Base-by-base conservation (phyloP, 345 rosid genomes). In the Pelargonium nanum region DNA sequence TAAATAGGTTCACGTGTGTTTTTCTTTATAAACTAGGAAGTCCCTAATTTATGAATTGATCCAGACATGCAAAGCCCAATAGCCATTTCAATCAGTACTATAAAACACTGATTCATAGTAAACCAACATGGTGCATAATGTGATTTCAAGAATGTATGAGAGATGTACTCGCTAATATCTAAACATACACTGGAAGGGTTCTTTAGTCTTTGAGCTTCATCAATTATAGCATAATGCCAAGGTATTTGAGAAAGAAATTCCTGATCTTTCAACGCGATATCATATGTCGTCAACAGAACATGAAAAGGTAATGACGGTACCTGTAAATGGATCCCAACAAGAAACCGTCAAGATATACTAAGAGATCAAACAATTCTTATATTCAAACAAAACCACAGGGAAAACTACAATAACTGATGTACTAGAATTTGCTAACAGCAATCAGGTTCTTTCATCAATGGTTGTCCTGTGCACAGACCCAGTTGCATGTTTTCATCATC, bases 171-270 rank as follows among this genome's bases (percentile, higher is more conserved):
- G 12, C 24, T 17, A 7, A 51, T 22, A 24, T 6, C 59, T 34
- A 74, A 55, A 15, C 91, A 68, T 91, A 91, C 97, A 53, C 91
- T 88, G 61, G 81, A 77, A 58, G 97, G 89, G 75, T 84, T 88
- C 76, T 88, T 91, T 66, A 91, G 96, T 65, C 97, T 77, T 71
- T 91, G 96, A 68, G 96, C 96, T 77, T 91, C 96, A 66, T 91
- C 97, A 72, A 86, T 77, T 28, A 91, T 59, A 53, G 96, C 67
- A 65, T 74, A 88, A 21, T 75, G 78, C 97, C 96, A 91, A 16
- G 86, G 88, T 69, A 91, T 75, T 72, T 91, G 97, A 72, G 81
- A 84, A 71, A 90, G 93, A 71, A 87, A 90, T 53, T 84, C 85
- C 50, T 81, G 85, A 77, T 87, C 97, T 70, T 82, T 61, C 76